These are phyloP conservation scores for Tolypocladium cylindrosporum DNA, from an alignment of 2,329 filamentous ascomycete genomes.

Conservation along the genomic window DNA sequence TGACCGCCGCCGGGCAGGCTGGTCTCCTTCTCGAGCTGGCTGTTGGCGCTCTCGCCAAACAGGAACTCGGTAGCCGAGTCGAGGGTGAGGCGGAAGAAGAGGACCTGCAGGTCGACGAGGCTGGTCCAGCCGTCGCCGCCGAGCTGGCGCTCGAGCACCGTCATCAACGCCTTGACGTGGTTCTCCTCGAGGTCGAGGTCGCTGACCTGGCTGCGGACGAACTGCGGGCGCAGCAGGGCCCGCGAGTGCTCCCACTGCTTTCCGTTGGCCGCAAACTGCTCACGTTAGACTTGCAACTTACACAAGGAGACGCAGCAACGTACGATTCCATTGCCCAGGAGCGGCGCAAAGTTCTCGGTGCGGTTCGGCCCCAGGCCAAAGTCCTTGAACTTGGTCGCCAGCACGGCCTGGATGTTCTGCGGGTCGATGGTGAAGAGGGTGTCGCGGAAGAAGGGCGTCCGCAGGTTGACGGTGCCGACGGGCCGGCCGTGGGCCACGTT, in stretches of 20 bases:
- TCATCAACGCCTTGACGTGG: slow-evolving; percentile 22
- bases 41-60: slow-evolving; percentile 45
- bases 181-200: slow-evolving; percentile 30
- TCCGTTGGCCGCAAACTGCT: slow-evolving; percentile 23
- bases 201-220: slow-evolving; percentile 30
- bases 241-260: slow-evolving; percentile 26
- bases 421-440: slow-evolving; percentile 13
- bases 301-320: neutral
- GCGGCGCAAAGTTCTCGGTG: slow-evolving; percentile 17
- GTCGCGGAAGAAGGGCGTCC: slow-evolving; percentile 9
- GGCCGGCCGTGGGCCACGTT: slow-evolving; percentile 5
- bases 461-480: slow-evolving; percentile 9
- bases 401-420: slow-evolving; percentile 17
- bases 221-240: slow-evolving; percentile 28
- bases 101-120: slow-evolving; percentile 31
- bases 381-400: slow-evolving; percentile 15
- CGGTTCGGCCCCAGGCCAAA: slow-evolving; percentile 13
- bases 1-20: slow-evolving; percentile 8
- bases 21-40: slow-evolving; percentile 22
- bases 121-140: slow-evolving; percentile 23
- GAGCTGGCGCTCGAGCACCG: slow-evolving; percentile 9
- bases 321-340: slow-evolving; percentile 34
- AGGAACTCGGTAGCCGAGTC: slow-evolving; percentile 45
- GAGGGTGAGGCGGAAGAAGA: slow-evolving; percentile 39
- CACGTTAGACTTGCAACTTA: neutral